A percentile compares a stretch with the other conserved stretches of the same genome.
These are phyloP conservation scores for Tricholoma flavovirens DNA, from an alignment of 768 basidiomycete genomes.

Conservation along the genomic window DNA sequence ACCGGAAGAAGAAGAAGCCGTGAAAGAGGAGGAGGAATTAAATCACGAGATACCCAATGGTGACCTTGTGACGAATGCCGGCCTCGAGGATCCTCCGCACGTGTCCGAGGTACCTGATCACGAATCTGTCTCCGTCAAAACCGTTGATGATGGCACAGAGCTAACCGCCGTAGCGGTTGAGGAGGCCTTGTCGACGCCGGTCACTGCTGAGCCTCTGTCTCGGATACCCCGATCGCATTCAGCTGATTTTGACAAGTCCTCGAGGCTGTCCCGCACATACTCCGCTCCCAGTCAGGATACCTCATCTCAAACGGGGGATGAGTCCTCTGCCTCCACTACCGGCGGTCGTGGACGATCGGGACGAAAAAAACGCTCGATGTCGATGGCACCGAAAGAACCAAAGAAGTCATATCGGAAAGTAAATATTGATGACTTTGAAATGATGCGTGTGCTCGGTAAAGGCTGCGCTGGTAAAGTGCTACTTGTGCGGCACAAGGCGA, in stretches of 20 bases:
- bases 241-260: slow-evolving; percentile 63
- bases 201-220: slow-evolving; percentile 16
- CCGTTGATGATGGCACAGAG: not conserved
- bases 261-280: slow-evolving; percentile 33
- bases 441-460: slow-evolving; percentile 94
- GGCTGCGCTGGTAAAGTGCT: slow-evolving; percentile 97
- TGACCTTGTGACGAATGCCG: slow-evolving; percentile 4
- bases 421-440: slow-evolving; percentile 88
- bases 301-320: slow-evolving; percentile 63
- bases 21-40: slow-evolving; percentile 21
- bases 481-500: slow-evolving; percentile 76
- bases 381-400: slow-evolving; percentile 42
- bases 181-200: slow-evolving; percentile 13
- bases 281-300: slow-evolving; percentile 44
- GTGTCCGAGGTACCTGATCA: slow-evolving; percentile 5
- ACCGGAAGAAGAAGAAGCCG: slow-evolving; percentile 22
- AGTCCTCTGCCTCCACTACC: slow-evolving; percentile 64
- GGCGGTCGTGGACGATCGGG: slow-evolving; percentile 28
- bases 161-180: slow-evolving; percentile 3
- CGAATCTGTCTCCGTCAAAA: slow-evolving; percentile 1
- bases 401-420: slow-evolving; percentile 69
- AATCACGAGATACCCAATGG: slow-evolving; percentile 11
- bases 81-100: slow-evolving; percentile 7
- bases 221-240: slow-evolving; percentile 77
- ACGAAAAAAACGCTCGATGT: slow-evolving; percentile 47